Conservation (phyloP, 2,329 filamentous ascomycete genomes). For the Alternaria conjuncta region DNA sequence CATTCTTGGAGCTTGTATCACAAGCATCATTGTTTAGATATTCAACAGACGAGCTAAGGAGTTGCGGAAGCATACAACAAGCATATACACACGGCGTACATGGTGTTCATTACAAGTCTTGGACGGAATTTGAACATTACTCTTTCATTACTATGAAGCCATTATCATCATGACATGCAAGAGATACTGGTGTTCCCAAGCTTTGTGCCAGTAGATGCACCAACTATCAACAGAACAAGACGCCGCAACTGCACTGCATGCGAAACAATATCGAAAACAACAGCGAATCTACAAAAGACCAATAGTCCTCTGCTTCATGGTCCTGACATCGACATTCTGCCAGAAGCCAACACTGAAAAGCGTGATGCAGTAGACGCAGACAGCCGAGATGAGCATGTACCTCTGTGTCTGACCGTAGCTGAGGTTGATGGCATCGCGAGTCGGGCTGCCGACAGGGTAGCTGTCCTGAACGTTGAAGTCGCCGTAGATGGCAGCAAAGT, state of each 20-base stretch:
- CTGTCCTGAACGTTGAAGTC: slow-evolving; percentile 61
- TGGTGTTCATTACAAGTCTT: neutral
- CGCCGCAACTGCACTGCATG: neutral
- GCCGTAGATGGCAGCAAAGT: slow-evolving; percentile 55
- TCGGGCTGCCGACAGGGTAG: slow-evolving; percentile 59
- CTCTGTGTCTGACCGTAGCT: slow-evolving; percentile 47
- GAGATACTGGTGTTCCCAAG: neutral
- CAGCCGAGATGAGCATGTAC: slow-evolving; percentile 47
- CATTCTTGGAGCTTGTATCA: neutral
- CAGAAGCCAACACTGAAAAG: slow-evolving; percentile 34
- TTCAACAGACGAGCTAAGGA: neutral
- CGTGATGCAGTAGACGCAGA: slow-evolving; percentile 34
- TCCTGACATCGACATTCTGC: slow-evolving; percentile 42
- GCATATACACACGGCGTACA: neutral
- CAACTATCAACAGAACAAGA: neutral
- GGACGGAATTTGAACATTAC: neutral
- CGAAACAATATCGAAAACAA: neutral
- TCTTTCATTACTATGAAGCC: neutral
- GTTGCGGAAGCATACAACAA: neutral
- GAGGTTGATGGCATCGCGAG: slow-evolving; percentile 52
- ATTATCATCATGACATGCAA: neutral
- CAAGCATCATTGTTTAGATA: neutral
- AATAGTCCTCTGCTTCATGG: slow-evolving; percentile 41
- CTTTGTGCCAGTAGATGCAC: neutral
- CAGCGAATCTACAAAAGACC: slow-evolving; percentile 32